These are phyloP conservation scores for Bipolaris oryzae DNA, from an alignment of 2,329 filamentous ascomycete species.

Conservation along the genomic window DNA sequence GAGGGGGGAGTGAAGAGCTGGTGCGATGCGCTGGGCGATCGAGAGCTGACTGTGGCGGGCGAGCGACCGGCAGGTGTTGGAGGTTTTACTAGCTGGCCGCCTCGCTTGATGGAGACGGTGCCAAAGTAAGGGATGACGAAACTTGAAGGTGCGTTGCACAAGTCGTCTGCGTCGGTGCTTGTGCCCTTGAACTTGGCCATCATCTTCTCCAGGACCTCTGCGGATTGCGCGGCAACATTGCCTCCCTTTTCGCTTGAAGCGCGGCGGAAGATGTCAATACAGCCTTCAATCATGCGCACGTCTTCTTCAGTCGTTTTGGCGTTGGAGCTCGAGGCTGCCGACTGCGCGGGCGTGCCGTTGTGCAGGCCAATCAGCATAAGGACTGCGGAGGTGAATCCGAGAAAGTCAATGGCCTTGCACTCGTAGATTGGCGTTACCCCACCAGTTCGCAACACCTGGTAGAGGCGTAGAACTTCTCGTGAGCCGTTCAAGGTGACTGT, in stretches of 20 bases:
- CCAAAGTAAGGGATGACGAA: constrained; percentile 52
- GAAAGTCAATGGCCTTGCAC: constrained; percentile 56
- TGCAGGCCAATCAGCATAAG: constrained; percentile 53
- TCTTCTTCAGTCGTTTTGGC: constrained; percentile 44
- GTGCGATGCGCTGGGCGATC: constrained; percentile 4
- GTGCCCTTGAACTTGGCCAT: constrained; percentile 35
- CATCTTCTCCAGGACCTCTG: constrained; percentile 49
- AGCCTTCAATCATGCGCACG: constrained; percentile 47
- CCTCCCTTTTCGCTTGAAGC: constrained; percentile 50
- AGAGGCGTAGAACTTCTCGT: constrained; percentile 50
- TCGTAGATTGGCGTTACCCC: constrained; percentile 50
- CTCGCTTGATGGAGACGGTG: constrained; percentile 47
- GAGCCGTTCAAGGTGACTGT: constrained; percentile 51
- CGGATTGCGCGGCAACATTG: constrained; percentile 49
- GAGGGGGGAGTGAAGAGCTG: constrained; percentile 22
- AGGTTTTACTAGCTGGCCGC: constrained; percentile 26
- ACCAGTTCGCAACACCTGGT: constrained; percentile 47
- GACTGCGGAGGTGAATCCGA: constrained; percentile 54
- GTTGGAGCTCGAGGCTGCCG: constrained; percentile 10
- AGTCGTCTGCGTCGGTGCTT: constrained; percentile 8
- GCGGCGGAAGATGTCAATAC: constrained; percentile 51
- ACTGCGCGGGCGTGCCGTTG: constrained; percentile 29
- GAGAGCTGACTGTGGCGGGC: constrained; percentile 3
- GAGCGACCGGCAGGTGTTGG: neutral
- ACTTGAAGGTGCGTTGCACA: constrained; percentile 25